These are phyloP conservation scores for Penicillium waksmanii DNA, from an alignment of 495 filamentous ascomycete species.

Conservation along the genomic window DNA sequence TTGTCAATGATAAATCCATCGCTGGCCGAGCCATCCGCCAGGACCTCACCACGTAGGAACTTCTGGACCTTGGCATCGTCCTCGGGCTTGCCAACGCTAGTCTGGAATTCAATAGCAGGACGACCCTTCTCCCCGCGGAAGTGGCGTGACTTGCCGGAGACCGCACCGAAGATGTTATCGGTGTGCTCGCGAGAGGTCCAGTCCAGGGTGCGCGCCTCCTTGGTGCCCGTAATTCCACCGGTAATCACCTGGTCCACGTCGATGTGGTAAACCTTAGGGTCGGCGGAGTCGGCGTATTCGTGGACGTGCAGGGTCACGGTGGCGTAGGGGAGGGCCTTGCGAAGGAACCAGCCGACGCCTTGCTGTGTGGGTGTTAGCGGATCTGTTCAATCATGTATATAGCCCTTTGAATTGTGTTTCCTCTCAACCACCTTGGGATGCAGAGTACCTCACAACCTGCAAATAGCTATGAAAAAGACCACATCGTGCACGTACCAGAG, in stretches of 20 bases:
- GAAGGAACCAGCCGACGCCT: constrained; percentile 80
- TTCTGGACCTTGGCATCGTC: constrained; percentile 49
- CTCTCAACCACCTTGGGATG: neutral
- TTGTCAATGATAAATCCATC: constrained; percentile 47
- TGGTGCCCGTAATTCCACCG: constrained; percentile 73
- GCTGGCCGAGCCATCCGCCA: constrained; percentile 37
- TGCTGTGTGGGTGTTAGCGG: constrained; percentile 53
- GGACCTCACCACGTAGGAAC: constrained; percentile 48
- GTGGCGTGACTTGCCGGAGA: constrained; percentile 66
- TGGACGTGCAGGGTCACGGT: constrained; percentile 72
- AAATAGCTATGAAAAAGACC: neutral
- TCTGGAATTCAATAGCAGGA: constrained; percentile 37
- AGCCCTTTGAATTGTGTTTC: too few species aligned
- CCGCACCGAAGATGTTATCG: constrained; percentile 80
- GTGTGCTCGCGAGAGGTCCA: constrained; percentile 67
- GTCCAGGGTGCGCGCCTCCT: constrained; percentile 74
- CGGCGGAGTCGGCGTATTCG: constrained; percentile 58
- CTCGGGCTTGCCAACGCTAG: constrained; percentile 37
- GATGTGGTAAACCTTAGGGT: constrained; percentile 63
- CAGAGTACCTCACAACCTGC: neutral
- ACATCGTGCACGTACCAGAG: constrained; percentile 51
- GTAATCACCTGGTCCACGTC: constrained; percentile 79
- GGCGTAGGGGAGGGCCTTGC: constrained; percentile 73
- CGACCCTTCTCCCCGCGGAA: constrained; percentile 43
- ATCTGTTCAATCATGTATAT: neutral